These are phyloP conservation scores for Dipteronia dyeriana DNA, from an alignment of 345 rosid species.

Conservation along the genomic window DNA sequence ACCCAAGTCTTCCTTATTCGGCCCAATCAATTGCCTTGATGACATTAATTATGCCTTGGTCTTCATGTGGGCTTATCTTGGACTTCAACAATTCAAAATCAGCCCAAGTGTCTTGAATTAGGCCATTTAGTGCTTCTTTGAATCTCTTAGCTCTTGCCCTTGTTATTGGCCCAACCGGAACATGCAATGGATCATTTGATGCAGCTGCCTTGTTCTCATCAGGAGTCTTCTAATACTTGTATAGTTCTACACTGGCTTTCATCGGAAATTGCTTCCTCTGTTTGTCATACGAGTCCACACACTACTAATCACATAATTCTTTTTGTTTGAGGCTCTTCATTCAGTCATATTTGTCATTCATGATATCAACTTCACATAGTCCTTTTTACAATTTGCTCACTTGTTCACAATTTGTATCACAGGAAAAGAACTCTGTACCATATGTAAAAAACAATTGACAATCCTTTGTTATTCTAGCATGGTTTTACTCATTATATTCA, in stretches of 20 bases:
- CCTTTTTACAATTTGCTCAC: background rate
- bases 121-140: no score
- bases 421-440: background rate
- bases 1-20: no score
- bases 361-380: background rate
- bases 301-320: background rate
- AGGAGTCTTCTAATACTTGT: background rate
- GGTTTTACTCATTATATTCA: background rate
- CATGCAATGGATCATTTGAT: no score
- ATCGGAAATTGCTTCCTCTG: background rate
- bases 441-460: background rate
- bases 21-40: no score
- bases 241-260: background rate
- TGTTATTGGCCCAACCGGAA: no score
- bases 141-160: no score
- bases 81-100: no score
- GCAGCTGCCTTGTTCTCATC: no score
- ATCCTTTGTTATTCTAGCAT: background rate
- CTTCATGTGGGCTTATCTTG: no score
- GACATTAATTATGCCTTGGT: no score
- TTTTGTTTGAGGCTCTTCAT: background rate
- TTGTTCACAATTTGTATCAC: background rate
- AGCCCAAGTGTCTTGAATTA: no score
- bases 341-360: background rate
- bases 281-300: background rate